These are phyloP conservation scores for Clavariopsis aquatica DNA, from an alignment of 495 filamentous ascomycete species.

Conservation along the genomic window DNA sequence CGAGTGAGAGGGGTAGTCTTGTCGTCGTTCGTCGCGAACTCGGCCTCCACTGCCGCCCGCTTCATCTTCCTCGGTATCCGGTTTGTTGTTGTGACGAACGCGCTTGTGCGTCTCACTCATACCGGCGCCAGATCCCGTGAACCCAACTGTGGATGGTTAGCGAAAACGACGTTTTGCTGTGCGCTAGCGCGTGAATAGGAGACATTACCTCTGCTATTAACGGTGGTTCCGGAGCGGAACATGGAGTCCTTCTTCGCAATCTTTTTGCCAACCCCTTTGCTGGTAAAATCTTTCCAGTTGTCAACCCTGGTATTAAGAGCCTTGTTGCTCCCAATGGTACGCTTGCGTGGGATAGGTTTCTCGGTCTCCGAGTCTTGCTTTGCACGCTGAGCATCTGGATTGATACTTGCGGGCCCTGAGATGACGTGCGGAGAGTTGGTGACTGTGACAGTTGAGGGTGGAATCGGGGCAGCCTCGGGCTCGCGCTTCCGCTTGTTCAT, in stretches of 20 bases:
- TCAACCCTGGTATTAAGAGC: slow-evolving; percentile 87
- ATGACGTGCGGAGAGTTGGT: slow-evolving; percentile 22
- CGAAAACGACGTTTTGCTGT: slow-evolving; percentile 20
- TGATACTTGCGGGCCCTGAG: slow-evolving; percentile 12
- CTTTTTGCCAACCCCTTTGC: slow-evolving; percentile 76
- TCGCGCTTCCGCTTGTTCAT: slow-evolving; percentile 48
- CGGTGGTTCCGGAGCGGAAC: slow-evolving; percentile 88
- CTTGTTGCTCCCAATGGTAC: slow-evolving; percentile 86
- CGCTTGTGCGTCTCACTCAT: slow-evolving; percentile 91
- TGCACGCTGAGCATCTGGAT: slow-evolving; percentile 2
- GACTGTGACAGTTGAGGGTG: background rate
- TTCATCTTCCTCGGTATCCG: slow-evolving; percentile 60
- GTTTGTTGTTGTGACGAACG: slow-evolving; percentile 82
- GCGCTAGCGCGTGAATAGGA: background rate
- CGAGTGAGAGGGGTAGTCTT: background rate
- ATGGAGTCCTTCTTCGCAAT: slow-evolving; percentile 85
- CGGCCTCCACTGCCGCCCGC: background rate
- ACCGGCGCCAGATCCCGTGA: slow-evolving; percentile 88
- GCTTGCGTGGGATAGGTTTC: slow-evolving; percentile 51
- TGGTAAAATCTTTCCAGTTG: slow-evolving; percentile 90
- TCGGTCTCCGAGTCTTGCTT: slow-evolving; percentile 1
- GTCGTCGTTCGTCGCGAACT: slow-evolving; percentile 1
- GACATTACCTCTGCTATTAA: slow-evolving; percentile 75
- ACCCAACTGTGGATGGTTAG: slow-evolving; percentile 71
- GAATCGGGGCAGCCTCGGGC: background rate